These are phyloP conservation scores for Phalaenopsis equestris DNA, from an alignment of 106 monocot species.

Conservation along the genomic window DNA sequence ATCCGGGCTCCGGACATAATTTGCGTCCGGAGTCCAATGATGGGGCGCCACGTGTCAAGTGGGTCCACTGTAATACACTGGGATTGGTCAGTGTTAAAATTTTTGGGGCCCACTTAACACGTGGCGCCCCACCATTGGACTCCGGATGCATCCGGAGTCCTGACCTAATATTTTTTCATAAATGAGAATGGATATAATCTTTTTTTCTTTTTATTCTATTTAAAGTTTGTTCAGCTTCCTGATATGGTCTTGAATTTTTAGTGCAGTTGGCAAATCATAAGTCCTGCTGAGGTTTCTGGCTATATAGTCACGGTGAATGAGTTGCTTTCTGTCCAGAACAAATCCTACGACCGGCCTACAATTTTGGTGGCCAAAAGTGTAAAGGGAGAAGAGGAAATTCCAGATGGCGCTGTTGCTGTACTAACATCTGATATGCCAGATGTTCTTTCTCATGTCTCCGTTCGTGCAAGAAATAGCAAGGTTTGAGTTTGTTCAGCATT, in stretches of 20 bases:
- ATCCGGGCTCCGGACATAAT: no score
- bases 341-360: conserved; percentile 66
- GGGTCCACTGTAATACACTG: no score
- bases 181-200: neutral
- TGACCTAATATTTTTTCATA: no score
- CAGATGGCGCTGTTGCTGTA: conserved; percentile 90
- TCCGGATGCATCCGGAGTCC: no score
- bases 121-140: no score
- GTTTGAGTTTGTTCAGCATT: conserved; percentile 15
- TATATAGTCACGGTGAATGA: conserved; percentile 72
- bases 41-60: no score
- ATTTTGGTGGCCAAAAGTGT: conserved; percentile 88
- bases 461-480: conserved; percentile 97
- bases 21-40: no score
- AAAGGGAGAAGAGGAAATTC: conserved; percentile 97
- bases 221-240: conserved; percentile 1
- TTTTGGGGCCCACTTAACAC: no score
- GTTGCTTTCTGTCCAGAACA: conserved; percentile 71
- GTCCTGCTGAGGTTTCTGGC: conserved; percentile 85
- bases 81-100: no score
- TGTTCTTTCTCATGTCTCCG: conserved; percentile 97
- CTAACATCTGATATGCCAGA: conserved; percentile 98
- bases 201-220: neutral
- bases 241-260: conserved; percentile 6
- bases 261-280: conserved; percentile 96